Evolutionary conservation across 2,329 filamentous ascomycete genomes (phyloP).

Genomic region (Coleophoma crateriformis): DNA sequence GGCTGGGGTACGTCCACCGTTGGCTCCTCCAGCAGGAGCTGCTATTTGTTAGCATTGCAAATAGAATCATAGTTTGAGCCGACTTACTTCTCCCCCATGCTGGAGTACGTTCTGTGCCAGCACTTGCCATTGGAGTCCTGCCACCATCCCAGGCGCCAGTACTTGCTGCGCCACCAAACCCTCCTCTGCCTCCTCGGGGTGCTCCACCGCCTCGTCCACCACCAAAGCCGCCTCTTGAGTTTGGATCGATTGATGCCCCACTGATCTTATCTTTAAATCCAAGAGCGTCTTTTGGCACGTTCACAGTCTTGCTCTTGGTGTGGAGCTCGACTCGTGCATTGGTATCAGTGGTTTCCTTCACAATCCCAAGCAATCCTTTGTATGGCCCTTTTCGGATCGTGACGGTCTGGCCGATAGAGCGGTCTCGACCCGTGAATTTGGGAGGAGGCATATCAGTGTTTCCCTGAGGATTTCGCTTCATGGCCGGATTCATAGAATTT

Average conservation of each 20-base stretch:
- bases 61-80: neutral
- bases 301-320: conserved; percentile 88
- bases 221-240: conserved; percentile 37
- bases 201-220: conserved; percentile 38
- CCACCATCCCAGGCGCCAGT: conserved; percentile 58
- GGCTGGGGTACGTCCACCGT: conserved; percentile 56
- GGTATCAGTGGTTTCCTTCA: conserved; percentile 87
- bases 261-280: conserved; percentile 80
- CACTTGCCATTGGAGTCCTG: conserved; percentile 60
- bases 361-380: conserved; percentile 90
- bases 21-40: conserved; percentile 51
- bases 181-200: conserved; percentile 36
- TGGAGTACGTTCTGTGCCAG: conserved; percentile 63
- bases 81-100: conserved; percentile 69
- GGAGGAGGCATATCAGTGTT: conserved; percentile 58
- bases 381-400: conserved; percentile 81
- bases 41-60: conserved; percentile 11
- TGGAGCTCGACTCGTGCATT: conserved; percentile 88
- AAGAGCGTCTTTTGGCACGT: conserved; percentile 75
- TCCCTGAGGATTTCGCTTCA: conserved; percentile 62
- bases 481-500: conserved; percentile 84
- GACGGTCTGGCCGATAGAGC: conserved; percentile 85
- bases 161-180: conserved; percentile 36
- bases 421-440: conserved; percentile 72
- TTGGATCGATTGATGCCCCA: conserved; percentile 72